Percentiles rank a stretch among this genome's conserved stretches.
These are phyloP conservation scores for Hypoxylon crocopeplum DNA, from an alignment of 495 filamentous ascomycete genomes.

Conservation along the genomic window DNA sequence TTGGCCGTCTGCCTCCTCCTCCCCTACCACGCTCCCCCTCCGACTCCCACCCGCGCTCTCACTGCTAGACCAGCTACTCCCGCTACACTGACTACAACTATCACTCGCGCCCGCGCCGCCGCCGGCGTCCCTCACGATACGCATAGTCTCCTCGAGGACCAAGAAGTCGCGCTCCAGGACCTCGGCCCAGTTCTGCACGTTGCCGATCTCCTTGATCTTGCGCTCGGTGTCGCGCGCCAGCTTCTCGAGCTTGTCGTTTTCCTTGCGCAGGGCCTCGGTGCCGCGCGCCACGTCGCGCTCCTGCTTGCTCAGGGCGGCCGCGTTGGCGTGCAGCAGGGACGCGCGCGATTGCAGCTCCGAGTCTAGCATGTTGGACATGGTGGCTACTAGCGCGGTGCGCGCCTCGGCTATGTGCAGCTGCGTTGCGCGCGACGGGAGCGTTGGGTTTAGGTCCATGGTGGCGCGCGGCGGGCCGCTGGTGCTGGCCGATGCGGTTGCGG, in stretches of 20 bases:
- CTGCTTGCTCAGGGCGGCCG: conserved; percentile 71
- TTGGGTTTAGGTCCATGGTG: conserved; percentile 32
- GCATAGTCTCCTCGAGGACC: conserved; percentile 85
- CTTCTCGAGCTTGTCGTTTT: conserved; percentile 73
- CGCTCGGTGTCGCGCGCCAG: conserved; percentile 71
- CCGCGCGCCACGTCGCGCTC: conserved; percentile 70
- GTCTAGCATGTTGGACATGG: conserved; percentile 77
- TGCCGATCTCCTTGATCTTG: conserved; percentile 89
- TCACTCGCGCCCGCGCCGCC: conserved; percentile 26
- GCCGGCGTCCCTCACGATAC: conserved; percentile 62
- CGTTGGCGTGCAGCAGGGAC: conserved; percentile 76
- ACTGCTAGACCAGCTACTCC: conserved; percentile 44
- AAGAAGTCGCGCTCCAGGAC: conserved; percentile 90
- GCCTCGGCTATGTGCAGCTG: conserved; percentile 66
- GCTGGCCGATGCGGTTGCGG: conserved; percentile 13
- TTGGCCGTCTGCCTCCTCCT: conserved; percentile 6
- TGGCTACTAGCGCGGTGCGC: conserved; percentile 76
- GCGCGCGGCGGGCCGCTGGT: conserved; percentile 15
- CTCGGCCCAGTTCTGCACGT: conserved; percentile 98
- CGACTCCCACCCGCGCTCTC: conserved; percentile 42
- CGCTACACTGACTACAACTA: conserved; percentile 39
- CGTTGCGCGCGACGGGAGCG: conserved; percentile 44
- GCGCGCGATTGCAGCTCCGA: conserved; percentile 75
- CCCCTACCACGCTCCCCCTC: conserved; percentile 39
- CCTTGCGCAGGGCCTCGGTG: conserved; percentile 69